phyloP scores from a whole-genome alignment of 139 green algal genomes.

The Asterochloris erici region DNA sequence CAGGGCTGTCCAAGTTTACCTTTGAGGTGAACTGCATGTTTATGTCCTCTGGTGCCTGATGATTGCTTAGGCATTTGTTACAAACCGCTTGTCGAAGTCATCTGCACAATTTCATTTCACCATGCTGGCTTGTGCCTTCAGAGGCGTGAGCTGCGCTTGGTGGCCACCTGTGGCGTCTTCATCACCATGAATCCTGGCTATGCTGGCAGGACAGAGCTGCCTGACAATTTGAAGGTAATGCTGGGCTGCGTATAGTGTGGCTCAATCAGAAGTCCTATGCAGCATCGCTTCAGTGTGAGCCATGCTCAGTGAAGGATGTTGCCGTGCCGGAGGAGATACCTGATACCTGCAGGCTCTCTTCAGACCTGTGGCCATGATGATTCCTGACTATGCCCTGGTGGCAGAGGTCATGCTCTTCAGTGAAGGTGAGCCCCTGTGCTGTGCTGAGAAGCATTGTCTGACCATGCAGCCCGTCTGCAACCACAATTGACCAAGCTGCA shows the following conservation, averaged over 20 bases:
- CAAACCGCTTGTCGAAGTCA: background rate
- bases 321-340: too few species aligned
- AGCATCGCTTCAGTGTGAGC: too few species aligned
- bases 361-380: constrained; percentile 84
- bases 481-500: too few species aligned
- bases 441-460: too few species aligned
- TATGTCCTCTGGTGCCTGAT: background rate
- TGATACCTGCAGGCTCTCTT: constrained; percentile 55
- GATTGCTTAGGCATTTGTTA: background rate
- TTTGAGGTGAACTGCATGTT: constrained; percentile 51
- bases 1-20: constrained; percentile 61
- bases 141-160: constrained; percentile 70
- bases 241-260: too few species aligned
- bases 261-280: too few species aligned
- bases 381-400: constrained; percentile 80
- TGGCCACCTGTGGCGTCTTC: constrained; percentile 77
- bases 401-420: constrained; percentile 82
- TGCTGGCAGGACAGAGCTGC: constrained; percentile 77
- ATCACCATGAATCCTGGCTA: constrained; percentile 96
- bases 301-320: too few species aligned
- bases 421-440: constrained; percentile 34
- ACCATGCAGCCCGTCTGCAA: too few species aligned
- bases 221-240: constrained; percentile 72
- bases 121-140: background rate
- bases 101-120: too few species aligned